phyloP scores from a whole-genome alignment of 1,139 yeast species.

The Lodderomyces parapsilosis region DNA sequence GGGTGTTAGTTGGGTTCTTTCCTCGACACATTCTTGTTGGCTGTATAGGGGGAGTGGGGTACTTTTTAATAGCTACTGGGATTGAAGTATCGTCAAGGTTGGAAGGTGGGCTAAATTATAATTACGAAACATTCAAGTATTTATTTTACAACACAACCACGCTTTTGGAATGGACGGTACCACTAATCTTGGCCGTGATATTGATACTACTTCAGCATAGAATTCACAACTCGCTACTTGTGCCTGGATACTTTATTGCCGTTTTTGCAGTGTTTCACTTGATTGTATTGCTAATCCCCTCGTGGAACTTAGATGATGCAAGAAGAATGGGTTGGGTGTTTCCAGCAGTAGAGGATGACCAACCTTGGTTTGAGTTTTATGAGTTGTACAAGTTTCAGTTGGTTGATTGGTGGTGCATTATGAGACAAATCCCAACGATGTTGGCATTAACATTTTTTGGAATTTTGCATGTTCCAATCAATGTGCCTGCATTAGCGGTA shows the following conservation, averaged over 20 bases:
- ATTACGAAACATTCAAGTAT: conserved; percentile 50
- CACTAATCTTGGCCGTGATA: conserved; percentile 59
- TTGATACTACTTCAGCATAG: conserved; percentile 63
- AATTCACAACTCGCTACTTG: conserved; percentile 70
- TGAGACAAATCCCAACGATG: conserved; percentile 85
- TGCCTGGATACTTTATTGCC: conserved; percentile 76
- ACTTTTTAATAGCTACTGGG: conserved; percentile 85
- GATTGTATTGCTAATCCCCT: conserved; percentile 62
- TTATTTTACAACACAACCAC: conserved; percentile 40
- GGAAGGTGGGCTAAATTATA: conserved; percentile 70
- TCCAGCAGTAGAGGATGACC: conserved; percentile 58
- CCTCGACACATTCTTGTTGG: conserved; percentile 96
- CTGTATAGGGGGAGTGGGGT: conserved; percentile 98
- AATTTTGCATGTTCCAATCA: conserved; percentile 91
- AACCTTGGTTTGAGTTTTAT: conserved; percentile 90
- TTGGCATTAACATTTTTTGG: conserved; percentile 94
- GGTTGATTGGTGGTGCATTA: conserved; percentile 72
- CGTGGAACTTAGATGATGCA: conserved; percentile 58
- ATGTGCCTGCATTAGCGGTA: conserved; percentile 95
- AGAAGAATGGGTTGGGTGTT: conserved; percentile 86
- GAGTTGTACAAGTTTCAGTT: conserved; percentile 62
- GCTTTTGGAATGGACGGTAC: conserved; percentile 70
- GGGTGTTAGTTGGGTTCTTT: conserved; percentile 88
- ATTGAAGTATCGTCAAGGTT: conserved; percentile 83
- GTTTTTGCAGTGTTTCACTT: conserved; percentile 72